phyloP scores from a whole-genome alignment of 345 rosid genomes.

The Acer negundo region DNA sequence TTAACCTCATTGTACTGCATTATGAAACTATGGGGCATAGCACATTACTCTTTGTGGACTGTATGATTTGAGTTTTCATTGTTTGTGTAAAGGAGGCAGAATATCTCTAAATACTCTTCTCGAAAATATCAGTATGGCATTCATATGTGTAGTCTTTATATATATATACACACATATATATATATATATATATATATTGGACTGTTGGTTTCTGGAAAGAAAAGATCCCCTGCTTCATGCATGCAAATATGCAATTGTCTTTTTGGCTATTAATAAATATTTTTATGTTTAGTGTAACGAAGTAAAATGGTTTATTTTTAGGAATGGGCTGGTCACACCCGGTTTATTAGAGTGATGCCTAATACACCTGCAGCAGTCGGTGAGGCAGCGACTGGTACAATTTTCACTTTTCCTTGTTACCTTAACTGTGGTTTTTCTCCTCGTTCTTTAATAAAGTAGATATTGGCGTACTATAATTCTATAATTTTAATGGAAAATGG shows the following conservation, averaged over 20 bases:
- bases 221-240: not conserved
- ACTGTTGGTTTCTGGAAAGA: not conserved
- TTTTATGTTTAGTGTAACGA: not conserved
- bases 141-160: not conserved
- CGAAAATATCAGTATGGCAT: not conserved
- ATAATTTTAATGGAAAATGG: not conserved
- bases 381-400: conserved; percentile 76
- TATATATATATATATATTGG: not conserved
- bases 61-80: not conserved
- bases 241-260: not conserved
- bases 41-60: not conserved
- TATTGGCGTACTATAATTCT: not conserved
- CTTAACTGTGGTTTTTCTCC: not conserved
- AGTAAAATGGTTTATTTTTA: conserved; percentile 23
- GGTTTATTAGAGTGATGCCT: conserved; percentile 87
- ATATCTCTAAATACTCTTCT: not conserved
- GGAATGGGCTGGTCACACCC: conserved; percentile 87
- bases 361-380: conserved; percentile 93
- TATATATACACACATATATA: too few relatives aligned
- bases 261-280: not conserved
- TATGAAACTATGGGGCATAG: not conserved
- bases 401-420: not conserved
- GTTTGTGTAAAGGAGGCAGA: too few relatives aligned
- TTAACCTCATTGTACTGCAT: not conserved
- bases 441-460: not conserved